phyloP scores from a whole-genome alignment of 2,329 filamentous ascomycete species.

The Rugonectria rugulosa region DNA sequence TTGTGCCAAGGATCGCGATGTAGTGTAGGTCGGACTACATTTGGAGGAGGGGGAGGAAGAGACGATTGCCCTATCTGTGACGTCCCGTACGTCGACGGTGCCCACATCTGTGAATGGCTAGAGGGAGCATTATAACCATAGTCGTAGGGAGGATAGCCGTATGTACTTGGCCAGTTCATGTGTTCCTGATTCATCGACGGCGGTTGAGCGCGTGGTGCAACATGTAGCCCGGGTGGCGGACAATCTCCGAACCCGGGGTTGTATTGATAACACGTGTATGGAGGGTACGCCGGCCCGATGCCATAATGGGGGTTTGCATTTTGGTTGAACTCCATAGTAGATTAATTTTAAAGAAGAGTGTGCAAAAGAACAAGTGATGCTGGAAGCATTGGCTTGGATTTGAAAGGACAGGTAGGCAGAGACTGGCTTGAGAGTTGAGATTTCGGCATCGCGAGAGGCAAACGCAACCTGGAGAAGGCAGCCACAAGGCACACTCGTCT shows the following conservation, averaged over 20 bases:
- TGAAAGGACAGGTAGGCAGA: too few species aligned
- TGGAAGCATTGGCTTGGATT: too few species aligned
- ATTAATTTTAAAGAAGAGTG: neutral
- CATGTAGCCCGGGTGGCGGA: neutral
- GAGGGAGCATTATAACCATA: neutral
- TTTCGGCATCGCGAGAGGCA: neutral
- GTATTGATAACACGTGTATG: neutral
- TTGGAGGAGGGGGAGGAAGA: neutral
- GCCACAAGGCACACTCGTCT: neutral
- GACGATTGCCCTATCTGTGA: neutral
- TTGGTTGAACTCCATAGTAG: neutral
- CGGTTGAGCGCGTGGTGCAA: neutral
- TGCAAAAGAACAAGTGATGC: neutral
- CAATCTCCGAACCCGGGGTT: neutral
- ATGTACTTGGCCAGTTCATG: neutral
- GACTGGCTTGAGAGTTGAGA: neutral
- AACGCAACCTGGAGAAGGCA: neutral
- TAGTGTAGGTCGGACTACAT: neutral
- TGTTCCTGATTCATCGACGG: neutral
- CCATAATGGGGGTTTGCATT: neutral
- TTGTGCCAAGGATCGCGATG: neutral
- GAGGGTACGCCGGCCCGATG: neutral
- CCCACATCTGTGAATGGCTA: neutral
- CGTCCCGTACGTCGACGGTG: neutral
- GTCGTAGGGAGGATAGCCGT: too few species aligned